phyloP scores from a whole-genome alignment of 1,284 basidiomycete genomes.

The Phlebopus sp. region DNA sequence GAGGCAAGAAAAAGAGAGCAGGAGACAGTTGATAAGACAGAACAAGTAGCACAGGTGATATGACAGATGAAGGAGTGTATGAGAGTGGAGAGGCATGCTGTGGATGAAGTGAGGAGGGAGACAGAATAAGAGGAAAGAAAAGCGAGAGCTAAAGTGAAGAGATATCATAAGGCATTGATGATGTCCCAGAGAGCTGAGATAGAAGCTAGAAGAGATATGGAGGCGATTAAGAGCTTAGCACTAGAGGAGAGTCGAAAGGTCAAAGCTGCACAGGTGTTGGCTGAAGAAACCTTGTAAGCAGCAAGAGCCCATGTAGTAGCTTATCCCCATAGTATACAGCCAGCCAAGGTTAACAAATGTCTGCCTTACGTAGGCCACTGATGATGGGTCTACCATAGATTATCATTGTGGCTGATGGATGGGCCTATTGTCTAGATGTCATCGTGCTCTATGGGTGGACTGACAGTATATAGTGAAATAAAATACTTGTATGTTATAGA shows the following conservation, averaged over 20 bases:
- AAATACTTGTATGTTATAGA: too few relatives aligned
- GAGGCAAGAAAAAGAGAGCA: background rate
- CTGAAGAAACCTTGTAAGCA: background rate
- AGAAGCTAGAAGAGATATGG: background rate
- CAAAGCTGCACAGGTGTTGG: background rate
- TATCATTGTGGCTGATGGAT: too few relatives aligned
- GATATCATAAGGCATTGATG: background rate
- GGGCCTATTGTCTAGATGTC: too few relatives aligned
- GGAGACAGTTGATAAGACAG: background rate
- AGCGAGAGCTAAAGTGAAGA: slow-evolving; percentile 1
- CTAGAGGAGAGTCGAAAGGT: slow-evolving; percentile 3
- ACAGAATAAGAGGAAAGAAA: background rate
- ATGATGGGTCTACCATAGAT: too few relatives aligned
- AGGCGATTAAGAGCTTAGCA: background rate
- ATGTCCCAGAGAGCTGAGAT: background rate
- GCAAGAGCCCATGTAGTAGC: too few relatives aligned
- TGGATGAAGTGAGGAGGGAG: background rate
- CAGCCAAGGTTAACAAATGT: too few relatives aligned
- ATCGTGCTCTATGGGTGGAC: too few relatives aligned
- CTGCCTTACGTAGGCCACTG: too few relatives aligned
- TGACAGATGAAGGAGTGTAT: background rate
- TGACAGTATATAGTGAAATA: too few relatives aligned
- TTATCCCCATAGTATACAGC: too few relatives aligned
- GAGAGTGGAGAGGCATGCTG: background rate
- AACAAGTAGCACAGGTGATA: background rate